These are phyloP conservation scores for Ophiostoma populinum DNA, from an alignment of 2,329 filamentous ascomycete genomes.

Conservation along the genomic window DNA sequence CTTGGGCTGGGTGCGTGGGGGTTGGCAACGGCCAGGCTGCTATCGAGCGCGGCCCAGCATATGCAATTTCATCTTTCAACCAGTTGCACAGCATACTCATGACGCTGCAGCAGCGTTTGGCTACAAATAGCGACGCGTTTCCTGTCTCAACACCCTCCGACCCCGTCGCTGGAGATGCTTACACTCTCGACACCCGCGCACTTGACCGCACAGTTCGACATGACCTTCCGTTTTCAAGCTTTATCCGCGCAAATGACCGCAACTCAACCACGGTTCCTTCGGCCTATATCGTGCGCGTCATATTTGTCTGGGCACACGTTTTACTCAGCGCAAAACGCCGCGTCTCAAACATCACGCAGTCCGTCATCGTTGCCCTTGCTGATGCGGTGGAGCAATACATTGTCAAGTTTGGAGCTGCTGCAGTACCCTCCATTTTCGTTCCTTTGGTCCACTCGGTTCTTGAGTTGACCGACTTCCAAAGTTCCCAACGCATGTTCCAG, in stretches of 20 bases:
- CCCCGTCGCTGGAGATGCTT: not conserved
- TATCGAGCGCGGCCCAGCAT: conserved; percentile 16
- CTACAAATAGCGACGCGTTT: not conserved
- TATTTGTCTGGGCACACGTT: conserved; percentile 5
- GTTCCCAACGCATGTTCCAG: conserved; percentile 1
- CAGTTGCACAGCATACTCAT: conserved; percentile 23
- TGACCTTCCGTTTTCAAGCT: not conserved
- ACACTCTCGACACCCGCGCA: not conserved
- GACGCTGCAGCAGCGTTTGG: not conserved
- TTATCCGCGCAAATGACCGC: not conserved
- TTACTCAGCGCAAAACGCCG: not conserved
- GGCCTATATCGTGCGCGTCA: conserved; percentile 3
- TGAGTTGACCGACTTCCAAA: not conserved
- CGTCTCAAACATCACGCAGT: not conserved
- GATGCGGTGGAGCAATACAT: conserved; percentile 6
- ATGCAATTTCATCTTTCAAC: conserved; percentile 24
- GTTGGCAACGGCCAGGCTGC: conserved; percentile 15
- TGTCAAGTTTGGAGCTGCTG: conserved; percentile 13
- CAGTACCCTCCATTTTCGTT: conserved; percentile 14
- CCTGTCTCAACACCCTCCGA: not conserved
- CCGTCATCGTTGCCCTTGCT: not conserved
- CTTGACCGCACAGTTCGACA: not conserved
- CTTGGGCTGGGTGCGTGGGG: conserved; percentile 39
- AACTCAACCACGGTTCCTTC: conserved; percentile 2
- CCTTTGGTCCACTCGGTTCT: conserved; percentile 10